phyloP scores from a whole-genome alignment of 306 rosid species.

The Prunus fruticosa region DNA sequence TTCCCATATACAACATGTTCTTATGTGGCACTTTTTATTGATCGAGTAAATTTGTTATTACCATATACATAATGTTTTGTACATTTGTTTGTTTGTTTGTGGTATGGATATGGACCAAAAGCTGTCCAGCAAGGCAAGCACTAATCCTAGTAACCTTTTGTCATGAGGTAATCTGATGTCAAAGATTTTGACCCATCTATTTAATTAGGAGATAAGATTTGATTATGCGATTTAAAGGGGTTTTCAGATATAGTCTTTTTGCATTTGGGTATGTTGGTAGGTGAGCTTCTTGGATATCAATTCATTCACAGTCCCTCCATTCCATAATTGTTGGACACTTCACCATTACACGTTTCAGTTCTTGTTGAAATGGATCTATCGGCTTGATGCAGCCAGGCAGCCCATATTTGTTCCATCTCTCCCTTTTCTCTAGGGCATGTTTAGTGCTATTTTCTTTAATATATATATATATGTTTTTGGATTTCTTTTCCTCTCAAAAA shows the following conservation, averaged over 20 bases:
- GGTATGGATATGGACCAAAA: not conserved
- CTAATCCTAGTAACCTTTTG: not conserved
- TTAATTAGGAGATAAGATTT: not conserved
- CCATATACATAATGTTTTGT: not conserved
- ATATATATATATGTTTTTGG: too few relatives aligned
- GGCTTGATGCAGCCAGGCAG: not conserved
- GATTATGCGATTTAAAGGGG: not conserved
- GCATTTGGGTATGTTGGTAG: not conserved
- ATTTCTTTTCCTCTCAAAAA: too few relatives aligned
- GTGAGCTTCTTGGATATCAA: not conserved
- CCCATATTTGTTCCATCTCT: not conserved
- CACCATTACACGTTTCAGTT: not conserved
- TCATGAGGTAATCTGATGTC: not conserved
- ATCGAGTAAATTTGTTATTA: not conserved
- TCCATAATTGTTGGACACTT: not conserved
- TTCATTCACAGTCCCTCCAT: not conserved
- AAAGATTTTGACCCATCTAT: not conserved
- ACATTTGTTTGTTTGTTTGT: not conserved
- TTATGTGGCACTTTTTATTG: not conserved
- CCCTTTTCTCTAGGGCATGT: not conserved
- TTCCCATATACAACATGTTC: not conserved
- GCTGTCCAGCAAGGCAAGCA: not conserved
- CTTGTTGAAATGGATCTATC: not conserved
- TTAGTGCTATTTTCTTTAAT: not conserved
- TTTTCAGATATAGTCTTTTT: not conserved